Evolutionary conservation across 495 filamentous ascomycete species (phyloP).

Genomic region (Podospora sp.): DNA sequence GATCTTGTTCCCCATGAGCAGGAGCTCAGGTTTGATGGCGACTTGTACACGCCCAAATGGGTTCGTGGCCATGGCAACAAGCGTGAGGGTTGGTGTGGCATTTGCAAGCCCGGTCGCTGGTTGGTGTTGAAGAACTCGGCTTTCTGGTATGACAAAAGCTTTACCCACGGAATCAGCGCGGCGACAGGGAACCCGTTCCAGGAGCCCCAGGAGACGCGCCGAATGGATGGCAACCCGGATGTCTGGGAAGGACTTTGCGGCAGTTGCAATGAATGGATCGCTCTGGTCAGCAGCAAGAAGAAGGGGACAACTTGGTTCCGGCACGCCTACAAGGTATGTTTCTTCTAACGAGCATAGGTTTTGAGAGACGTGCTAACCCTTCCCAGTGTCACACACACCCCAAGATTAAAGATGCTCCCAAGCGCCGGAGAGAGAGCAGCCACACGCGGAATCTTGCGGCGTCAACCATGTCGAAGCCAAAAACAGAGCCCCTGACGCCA

Average conservation of each 20-base stretch:
- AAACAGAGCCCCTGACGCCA: slow-evolving; percentile 43
- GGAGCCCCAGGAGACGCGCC: slow-evolving; percentile 67
- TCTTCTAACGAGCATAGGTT: neutral
- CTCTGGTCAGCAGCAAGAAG: slow-evolving; percentile 79
- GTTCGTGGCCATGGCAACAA: slow-evolving; percentile 80
- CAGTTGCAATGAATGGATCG: slow-evolving; percentile 77
- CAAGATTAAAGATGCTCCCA: slow-evolving; percentile 72
- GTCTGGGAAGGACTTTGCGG: slow-evolving; percentile 81
- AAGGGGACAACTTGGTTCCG: slow-evolving; percentile 85
- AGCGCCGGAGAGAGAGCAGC: slow-evolving; percentile 66
- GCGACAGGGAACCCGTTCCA: slow-evolving; percentile 74
- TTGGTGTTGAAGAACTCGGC: slow-evolving; percentile 81
- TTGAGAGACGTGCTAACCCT: slow-evolving; percentile 5
- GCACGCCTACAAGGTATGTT: slow-evolving; percentile 79
- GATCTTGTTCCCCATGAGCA: slow-evolving; percentile 73
- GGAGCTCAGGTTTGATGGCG: slow-evolving; percentile 74
- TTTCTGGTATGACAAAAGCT: slow-evolving; percentile 86
- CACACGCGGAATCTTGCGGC: slow-evolving; percentile 47
- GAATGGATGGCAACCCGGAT: slow-evolving; percentile 78
- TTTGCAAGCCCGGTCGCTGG: slow-evolving; percentile 81
- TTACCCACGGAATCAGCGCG: slow-evolving; percentile 78
- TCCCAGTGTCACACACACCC: slow-evolving; percentile 73
- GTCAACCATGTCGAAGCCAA: slow-evolving; percentile 42
- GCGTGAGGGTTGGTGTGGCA: slow-evolving; percentile 82
- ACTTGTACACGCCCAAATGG: slow-evolving; percentile 77